These are phyloP conservation scores for Rhodotorula sp. DNA, from an alignment of 1,284 basidiomycete genomes.

Conservation along the genomic window DNA sequence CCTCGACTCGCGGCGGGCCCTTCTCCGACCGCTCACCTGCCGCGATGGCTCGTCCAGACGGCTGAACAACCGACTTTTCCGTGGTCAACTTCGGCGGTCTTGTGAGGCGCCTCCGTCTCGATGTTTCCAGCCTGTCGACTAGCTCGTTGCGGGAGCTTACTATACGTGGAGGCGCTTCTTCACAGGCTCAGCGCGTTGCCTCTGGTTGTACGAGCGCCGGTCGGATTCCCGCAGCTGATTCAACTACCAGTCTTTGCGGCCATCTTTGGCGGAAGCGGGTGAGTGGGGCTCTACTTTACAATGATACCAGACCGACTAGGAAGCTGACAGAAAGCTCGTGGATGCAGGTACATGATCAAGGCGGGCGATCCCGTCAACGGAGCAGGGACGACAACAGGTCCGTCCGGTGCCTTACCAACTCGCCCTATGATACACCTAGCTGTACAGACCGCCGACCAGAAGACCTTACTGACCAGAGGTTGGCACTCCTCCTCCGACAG, in stretches of 20 bases:
- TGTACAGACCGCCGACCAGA: background rate
- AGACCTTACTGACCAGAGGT: no score
- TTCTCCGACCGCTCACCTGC: conserved; percentile 2
- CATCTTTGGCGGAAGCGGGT: conserved; percentile 33
- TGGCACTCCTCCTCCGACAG: conserved; percentile 4
- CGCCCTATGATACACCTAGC: background rate
- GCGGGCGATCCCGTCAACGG: conserved; percentile 38
- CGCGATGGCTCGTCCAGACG: background rate
- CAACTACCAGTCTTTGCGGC: conserved; percentile 35
- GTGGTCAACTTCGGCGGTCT: conserved; percentile 23
- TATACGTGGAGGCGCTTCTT: no score
- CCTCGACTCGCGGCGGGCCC: background rate
- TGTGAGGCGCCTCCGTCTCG: conserved; percentile 10
- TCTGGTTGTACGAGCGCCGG: conserved; percentile 16
- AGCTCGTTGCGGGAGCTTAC: no score
- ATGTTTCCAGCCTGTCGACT: no score
- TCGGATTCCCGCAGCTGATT: conserved; percentile 37
- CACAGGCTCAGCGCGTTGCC: conserved; percentile 28
- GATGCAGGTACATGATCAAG: conserved; percentile 35
- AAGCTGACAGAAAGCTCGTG: background rate
- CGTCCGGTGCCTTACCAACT: background rate
- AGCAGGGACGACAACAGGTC: conserved; percentile 37
- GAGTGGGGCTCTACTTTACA: background rate
- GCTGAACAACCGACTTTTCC: conserved; percentile 14
- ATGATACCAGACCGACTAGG: no score